Conservation (phyloP, 495 filamentous ascomycete species). For the Penicillium odoratum region DNA sequence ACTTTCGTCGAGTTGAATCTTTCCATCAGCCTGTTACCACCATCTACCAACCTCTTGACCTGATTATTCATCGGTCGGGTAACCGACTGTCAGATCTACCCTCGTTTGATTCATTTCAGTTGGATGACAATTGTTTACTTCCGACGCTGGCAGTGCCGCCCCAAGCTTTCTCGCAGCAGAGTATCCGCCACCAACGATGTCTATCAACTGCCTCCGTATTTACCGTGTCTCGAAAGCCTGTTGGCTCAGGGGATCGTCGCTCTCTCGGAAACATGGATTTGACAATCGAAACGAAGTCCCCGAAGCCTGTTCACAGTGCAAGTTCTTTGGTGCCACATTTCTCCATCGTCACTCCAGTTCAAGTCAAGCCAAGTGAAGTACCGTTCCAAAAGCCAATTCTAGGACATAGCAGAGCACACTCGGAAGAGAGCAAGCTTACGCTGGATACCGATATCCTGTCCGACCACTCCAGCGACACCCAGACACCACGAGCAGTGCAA, state of each 20-base stretch:
- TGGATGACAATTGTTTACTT: slow-evolving; percentile 22
- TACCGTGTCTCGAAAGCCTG: slow-evolving; percentile 41
- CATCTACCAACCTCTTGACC: slow-evolving; percentile 33
- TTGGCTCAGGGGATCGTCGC: slow-evolving; percentile 37
- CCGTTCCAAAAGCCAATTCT: slow-evolving; percentile 9
- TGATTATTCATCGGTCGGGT: slow-evolving; percentile 69
- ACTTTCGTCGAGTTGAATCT: slow-evolving; percentile 52
- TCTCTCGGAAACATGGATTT: slow-evolving; percentile 33
- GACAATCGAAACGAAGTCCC: slow-evolving; percentile 20
- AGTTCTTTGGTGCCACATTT: slow-evolving; percentile 46
- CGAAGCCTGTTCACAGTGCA: slow-evolving; percentile 17
- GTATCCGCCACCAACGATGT: slow-evolving; percentile 25
- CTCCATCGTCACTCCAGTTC: slow-evolving; percentile 25
- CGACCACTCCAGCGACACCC: not conserved
- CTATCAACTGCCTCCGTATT: slow-evolving; percentile 25
- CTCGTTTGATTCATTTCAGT: slow-evolving; percentile 39
- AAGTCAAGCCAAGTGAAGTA: not conserved
- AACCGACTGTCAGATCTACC: slow-evolving; percentile 63
- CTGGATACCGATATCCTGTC: slow-evolving; percentile 7
- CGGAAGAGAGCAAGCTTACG: slow-evolving; percentile 14
- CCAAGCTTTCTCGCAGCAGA: slow-evolving; percentile 27
- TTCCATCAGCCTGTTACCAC: slow-evolving; percentile 1
- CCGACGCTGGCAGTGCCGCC: slow-evolving; percentile 30
- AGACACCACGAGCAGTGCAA: not conserved
- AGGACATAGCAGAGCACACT: slow-evolving; percentile 16